Conservation (phyloP, 306 rosid genomes). For the Gastrolobium bilobum region DNA sequence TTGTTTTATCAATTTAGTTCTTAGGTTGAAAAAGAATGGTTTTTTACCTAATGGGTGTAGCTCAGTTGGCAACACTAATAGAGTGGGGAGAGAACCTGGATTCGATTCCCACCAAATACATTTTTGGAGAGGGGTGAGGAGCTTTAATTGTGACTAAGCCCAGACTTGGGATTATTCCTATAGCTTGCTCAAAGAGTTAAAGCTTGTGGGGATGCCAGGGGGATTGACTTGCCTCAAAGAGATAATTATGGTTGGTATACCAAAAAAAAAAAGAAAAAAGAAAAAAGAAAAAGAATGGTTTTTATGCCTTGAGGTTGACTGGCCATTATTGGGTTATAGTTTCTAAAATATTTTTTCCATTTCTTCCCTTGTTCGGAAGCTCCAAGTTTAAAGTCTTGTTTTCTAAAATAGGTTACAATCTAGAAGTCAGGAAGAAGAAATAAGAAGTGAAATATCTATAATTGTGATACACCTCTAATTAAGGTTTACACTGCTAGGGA, state of each 20-base stretch:
- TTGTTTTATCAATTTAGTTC: slow-evolving; percentile 3
- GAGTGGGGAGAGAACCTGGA: no score
- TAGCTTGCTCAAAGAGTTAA: no score
- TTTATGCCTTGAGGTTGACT: neutral
- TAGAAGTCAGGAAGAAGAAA: slow-evolving; percentile 5
- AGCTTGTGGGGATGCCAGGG: no score
- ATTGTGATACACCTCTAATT: neutral
- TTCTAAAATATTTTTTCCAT: neutral
- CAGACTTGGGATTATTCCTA: no score
- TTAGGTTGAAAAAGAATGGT: slow-evolving; percentile 17
- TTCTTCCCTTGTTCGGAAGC: slow-evolving; percentile 1
- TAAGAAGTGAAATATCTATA: neutral
- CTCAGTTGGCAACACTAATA: no score
- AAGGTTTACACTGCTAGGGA: no score
- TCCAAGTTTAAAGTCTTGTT: slow-evolving; percentile 6
- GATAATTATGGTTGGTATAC: no score
- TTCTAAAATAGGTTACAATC: neutral
- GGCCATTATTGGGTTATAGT: neutral
- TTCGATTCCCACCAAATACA: no score
- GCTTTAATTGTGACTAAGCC: no score
- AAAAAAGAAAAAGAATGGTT: neutral
- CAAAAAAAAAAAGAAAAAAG: no score
- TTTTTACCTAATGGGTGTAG: neutral
- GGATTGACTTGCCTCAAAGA: no score
- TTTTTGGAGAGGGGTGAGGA: no score